Conservation (phyloP, 108 stramenopile genomes). For the Nitzschia sp. region DNA sequence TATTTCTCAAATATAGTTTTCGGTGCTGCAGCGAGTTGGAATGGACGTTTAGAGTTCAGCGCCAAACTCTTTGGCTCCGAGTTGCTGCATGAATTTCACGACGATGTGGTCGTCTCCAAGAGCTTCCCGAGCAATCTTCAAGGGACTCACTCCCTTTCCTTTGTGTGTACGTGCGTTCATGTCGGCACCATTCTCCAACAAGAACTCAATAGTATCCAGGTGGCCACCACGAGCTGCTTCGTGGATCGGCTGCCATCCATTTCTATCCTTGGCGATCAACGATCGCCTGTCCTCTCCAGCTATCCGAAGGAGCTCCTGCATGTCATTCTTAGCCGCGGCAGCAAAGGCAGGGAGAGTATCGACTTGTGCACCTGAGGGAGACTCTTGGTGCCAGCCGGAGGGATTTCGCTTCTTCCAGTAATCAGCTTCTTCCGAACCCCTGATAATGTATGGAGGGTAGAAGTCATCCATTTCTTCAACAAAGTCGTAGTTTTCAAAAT, state of each 20-base stretch:
- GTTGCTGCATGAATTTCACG: constrained; percentile 13
- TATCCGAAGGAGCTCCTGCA: constrained; percentile 29
- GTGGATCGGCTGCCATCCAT: constrained; percentile 82
- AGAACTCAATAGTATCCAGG: constrained; percentile 42
- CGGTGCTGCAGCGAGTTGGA: not conserved
- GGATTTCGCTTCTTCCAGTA: constrained; percentile 57
- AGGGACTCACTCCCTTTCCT: constrained; percentile 39
- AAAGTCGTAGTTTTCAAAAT: constrained; percentile 41
- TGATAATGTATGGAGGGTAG: constrained; percentile 31
- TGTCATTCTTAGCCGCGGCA: constrained; percentile 48
- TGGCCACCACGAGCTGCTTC: constrained; percentile 59
- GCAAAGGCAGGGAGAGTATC: constrained; percentile 21
- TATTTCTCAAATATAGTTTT: too few relatives aligned
- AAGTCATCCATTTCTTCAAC: constrained; percentile 42
- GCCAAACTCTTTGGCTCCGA: constrained; percentile 31
- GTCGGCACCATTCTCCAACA: constrained; percentile 61
- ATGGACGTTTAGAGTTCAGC: constrained; percentile 27
- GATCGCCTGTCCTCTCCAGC: constrained; percentile 23
- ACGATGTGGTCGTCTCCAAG: constrained; percentile 9
- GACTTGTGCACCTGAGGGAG: constrained; percentile 68
- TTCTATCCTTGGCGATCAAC: constrained; percentile 60
- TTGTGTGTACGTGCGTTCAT: constrained; percentile 42
- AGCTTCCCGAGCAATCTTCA: constrained; percentile 35
- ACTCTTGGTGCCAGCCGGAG: constrained; percentile 44
- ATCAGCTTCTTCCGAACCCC: constrained; percentile 40